Percentiles rank a stretch among this genome's conserved stretches.
Evolutionary conservation across 1,139 yeast species (phyloP).

Genomic region (Kazachstania sp.): DNA sequence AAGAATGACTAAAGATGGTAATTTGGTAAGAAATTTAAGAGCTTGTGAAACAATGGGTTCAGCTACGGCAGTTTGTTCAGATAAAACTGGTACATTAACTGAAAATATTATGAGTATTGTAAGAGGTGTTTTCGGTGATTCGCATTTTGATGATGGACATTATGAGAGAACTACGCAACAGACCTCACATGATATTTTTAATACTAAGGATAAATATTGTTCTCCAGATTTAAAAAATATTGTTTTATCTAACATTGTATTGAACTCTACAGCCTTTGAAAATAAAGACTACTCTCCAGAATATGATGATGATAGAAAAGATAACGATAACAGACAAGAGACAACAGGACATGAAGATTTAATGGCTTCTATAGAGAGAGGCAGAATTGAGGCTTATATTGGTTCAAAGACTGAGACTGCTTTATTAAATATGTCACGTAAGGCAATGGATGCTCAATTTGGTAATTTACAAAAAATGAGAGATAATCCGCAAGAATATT

Average conservation of each 20-base stretch:
- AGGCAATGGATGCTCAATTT: conserved; percentile 41
- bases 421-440: conserved; percentile 57
- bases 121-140: conserved; percentile 53
- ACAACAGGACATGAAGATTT: conserved; percentile 13
- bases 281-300: conserved; percentile 33
- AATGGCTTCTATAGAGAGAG: conserved; percentile 13
- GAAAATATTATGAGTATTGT: conserved; percentile 90
- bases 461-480: conserved; percentile 37
- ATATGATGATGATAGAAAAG: neutral
- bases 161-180: conserved; percentile 10
- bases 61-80: conserved; percentile 94
- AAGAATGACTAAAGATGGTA: conserved; percentile 94
- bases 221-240: conserved; percentile 33
- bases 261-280: conserved; percentile 88
- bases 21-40: conserved; percentile 83
- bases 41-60: conserved; percentile 99
- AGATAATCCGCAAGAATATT: conserved; percentile 22
- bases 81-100: conserved; percentile 93
- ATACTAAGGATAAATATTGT: conserved; percentile 15
- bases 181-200: conserved; percentile 18
- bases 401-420: conserved; percentile 97
- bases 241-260: conserved; percentile 52
- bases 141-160: conserved; percentile 29
- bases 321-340: conserved; percentile 4
- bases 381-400: conserved; percentile 50